A percentile compares a stretch with the other conserved stretches of the same genome.
phyloP scores from a whole-genome alignment of 2,329 filamentous ascomycete genomes.

The Coniella vitis region DNA sequence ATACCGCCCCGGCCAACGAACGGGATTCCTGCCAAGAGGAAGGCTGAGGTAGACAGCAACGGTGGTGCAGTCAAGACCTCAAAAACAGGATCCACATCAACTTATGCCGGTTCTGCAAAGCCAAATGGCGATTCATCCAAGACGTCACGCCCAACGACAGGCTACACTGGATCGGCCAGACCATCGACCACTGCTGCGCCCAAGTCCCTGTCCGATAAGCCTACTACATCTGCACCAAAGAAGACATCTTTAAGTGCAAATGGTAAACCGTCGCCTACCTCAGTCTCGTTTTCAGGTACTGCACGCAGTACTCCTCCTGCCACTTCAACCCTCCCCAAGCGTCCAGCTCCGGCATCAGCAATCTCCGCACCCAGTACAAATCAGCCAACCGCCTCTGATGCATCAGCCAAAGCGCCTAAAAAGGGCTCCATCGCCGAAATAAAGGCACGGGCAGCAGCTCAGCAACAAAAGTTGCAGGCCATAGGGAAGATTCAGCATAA shows the following conservation, averaged over 20 bases:
- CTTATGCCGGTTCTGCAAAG: constrained; percentile 19
- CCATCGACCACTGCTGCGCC: constrained; percentile 18
- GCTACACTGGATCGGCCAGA: constrained; percentile 18
- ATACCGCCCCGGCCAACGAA: constrained; percentile 13
- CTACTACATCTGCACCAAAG: constrained; percentile 13
- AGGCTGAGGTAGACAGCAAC: constrained; percentile 46
- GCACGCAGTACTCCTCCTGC: neutral
- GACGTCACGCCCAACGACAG: constrained; percentile 19
- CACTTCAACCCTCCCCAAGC: neutral
- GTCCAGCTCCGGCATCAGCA: constrained; percentile 1
- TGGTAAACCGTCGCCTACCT: constrained; percentile 10
- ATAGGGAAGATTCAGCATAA: constrained; percentile 71
- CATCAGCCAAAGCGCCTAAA: constrained; percentile 46
- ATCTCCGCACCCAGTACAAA: too few relatives aligned
- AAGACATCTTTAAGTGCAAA: constrained; percentile 8
- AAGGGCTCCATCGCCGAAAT: constrained; percentile 71
- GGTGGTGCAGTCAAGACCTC: constrained; percentile 35
- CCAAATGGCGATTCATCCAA: constrained; percentile 19
- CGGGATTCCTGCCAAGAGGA: constrained; percentile 41
- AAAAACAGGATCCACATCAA: constrained; percentile 23
- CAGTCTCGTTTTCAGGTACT: constrained; percentile 5
- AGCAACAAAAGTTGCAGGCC: constrained; percentile 52
- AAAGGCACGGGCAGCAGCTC: constrained; percentile 63
- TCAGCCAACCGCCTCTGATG: constrained; percentile 27
- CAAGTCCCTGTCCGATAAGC: constrained; percentile 17